Conservation (phyloP, 805 yeast species). For the Tetrapisispora fleetii region DNA sequence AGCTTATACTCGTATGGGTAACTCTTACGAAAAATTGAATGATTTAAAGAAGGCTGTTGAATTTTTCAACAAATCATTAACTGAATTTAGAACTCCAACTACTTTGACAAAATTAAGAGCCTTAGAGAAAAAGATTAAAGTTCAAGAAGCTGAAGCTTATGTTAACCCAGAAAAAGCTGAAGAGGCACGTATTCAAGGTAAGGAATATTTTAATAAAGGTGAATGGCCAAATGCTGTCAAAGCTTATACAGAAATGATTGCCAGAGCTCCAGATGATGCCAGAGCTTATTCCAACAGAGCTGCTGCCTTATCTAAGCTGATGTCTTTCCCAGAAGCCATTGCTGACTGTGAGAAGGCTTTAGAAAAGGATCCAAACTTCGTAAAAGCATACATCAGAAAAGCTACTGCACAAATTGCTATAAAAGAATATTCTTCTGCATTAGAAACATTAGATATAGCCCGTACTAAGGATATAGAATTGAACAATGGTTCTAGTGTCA, state of each 20-base stretch:
- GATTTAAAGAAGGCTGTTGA: conserved; percentile 66
- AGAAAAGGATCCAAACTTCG: conserved; percentile 74
- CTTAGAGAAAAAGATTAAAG: conserved; percentile 78
- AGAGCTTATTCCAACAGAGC: conserved; percentile 98
- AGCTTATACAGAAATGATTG: conserved; percentile 90
- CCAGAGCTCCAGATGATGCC: conserved; percentile 94
- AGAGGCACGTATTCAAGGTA: conserved; percentile 89
- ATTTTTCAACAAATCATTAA: conserved; percentile 78
- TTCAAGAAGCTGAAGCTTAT: conserved; percentile 65
- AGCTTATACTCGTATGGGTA: conserved; percentile 87
- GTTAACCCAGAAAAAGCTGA: conserved; percentile 89
- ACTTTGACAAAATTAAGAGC: conserved; percentile 77
- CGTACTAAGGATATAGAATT: conserved; percentile 61
- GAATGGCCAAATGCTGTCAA: conserved; percentile 97
- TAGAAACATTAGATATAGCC: conserved; percentile 74
- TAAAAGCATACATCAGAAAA: conserved; percentile 94
- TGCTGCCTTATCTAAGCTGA: conserved; percentile 85
- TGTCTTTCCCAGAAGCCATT: conserved; percentile 96
- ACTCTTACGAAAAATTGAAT: conserved; percentile 62
- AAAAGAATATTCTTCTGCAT: conserved; percentile 72
- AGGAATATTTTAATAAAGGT: conserved; percentile 74
- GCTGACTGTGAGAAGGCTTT: conserved; percentile 88
- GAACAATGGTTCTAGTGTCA: conserved; percentile 47
- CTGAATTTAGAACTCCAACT: conserved; percentile 96
- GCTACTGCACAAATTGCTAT: conserved; percentile 89